phyloP scores from a whole-genome alignment of 805 yeast species.

The Metschnikowia proteae region DNA sequence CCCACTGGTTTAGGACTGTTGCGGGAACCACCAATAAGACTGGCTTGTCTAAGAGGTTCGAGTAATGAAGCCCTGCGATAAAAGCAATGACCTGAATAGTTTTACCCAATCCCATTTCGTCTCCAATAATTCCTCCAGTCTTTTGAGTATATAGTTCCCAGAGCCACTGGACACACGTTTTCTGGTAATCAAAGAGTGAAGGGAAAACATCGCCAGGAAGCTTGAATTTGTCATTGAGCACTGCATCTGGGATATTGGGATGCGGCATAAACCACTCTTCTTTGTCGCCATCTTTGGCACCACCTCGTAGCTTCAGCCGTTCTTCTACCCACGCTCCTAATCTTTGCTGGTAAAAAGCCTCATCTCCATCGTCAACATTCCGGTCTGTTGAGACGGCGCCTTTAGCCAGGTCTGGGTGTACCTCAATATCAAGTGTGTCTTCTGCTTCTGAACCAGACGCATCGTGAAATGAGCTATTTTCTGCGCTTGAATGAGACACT shows the following conservation, averaged over 20 bases:
- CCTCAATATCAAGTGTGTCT: background rate
- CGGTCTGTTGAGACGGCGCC: constrained; percentile 14
- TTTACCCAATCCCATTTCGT: constrained; percentile 97
- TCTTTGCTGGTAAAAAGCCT: constrained; percentile 55
- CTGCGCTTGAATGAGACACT: background rate
- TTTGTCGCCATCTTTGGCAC: background rate
- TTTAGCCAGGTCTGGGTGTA: background rate
- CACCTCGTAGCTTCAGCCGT: constrained; percentile 44
- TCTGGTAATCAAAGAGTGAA: constrained; percentile 85
- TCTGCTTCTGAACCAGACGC: background rate
- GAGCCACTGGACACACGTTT: constrained; percentile 96
- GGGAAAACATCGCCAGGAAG: constrained; percentile 92
- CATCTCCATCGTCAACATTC: constrained; percentile 80
- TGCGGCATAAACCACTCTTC: constrained; percentile 73
- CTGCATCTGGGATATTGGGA: constrained; percentile 73
- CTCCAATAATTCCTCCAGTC: constrained; percentile 94
- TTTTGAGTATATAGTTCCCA: constrained; percentile 89
- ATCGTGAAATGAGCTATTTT: background rate
- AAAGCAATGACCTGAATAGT: constrained; percentile 91
- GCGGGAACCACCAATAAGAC: constrained; percentile 92
- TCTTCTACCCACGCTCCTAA: constrained; percentile 55
- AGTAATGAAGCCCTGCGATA: constrained; percentile 84
- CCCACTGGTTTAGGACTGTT: constrained; percentile 95
- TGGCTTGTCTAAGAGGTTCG: constrained; percentile 70
- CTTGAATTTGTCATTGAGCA: constrained; percentile 61